Evolutionary conservation across 176 grass and related monocot species (phyloP).

Genomic region (Areca catechu): DNA sequence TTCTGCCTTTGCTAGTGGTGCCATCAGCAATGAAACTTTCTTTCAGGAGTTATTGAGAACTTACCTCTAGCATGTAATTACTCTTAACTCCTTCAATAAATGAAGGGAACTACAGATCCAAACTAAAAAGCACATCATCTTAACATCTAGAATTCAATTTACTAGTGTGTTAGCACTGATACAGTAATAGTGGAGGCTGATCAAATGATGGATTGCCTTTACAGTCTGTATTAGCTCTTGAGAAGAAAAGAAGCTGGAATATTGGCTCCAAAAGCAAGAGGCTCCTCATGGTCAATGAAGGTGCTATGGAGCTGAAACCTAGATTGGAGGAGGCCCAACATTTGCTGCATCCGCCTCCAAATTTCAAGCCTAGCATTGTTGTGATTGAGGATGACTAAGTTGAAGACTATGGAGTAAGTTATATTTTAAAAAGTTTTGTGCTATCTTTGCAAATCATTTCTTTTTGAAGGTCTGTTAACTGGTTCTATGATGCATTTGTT

Average conservation of each 20-base stretch:
- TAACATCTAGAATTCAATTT: constrained; percentile 28
- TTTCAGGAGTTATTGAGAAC: constrained; percentile 58
- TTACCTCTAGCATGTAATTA: constrained; percentile 64
- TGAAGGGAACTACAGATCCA: neutral
- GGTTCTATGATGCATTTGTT: no score
- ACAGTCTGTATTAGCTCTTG: constrained; percentile 31
- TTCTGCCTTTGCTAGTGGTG: constrained; percentile 88
- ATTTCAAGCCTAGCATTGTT: constrained; percentile 67
- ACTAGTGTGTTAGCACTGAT: no score
- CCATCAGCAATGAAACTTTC: constrained; percentile 56
- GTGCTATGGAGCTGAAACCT: constrained; percentile 80
- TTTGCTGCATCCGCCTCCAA: constrained; percentile 83
- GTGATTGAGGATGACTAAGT: constrained; percentile 89
- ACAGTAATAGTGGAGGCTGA: constrained; percentile 32
- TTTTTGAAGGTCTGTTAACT: no score
- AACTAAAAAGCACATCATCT: constrained; percentile 45
- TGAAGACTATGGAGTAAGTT: constrained; percentile 98
- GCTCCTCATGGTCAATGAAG: constrained; percentile 70
- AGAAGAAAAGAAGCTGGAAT: constrained; percentile 69
- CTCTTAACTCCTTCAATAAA: constrained; percentile 57
- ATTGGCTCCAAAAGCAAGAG: constrained; percentile 81
- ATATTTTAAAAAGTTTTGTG: no score
- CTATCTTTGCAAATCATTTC: no score
- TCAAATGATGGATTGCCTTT: constrained; percentile 46
- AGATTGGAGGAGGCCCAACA: constrained; percentile 95